Conservation (phyloP, 352 stramenopile species). For the Globisporangium solare region DNA sequence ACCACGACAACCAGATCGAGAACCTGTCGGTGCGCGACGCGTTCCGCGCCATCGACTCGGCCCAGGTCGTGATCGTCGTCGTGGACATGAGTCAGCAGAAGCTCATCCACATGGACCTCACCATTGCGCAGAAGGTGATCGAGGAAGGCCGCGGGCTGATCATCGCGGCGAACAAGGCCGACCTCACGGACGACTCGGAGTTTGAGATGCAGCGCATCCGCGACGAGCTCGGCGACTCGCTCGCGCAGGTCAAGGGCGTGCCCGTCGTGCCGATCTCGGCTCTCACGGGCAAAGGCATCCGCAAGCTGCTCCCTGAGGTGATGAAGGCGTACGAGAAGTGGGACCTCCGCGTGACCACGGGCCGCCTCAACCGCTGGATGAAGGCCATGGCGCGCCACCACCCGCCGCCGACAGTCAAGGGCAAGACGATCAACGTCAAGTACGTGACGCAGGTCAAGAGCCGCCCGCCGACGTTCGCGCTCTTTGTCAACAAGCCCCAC, state of each 20-base stretch:
- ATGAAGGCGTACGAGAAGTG: constrained; percentile 81
- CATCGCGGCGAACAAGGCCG: constrained; percentile 76
- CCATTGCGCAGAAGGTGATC: constrained; percentile 76
- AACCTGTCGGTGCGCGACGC: constrained; percentile 79
- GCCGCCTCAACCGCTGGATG: constrained; percentile 77
- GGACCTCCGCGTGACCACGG: constrained; percentile 74
- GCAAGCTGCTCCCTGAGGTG: constrained; percentile 76
- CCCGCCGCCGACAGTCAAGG: constrained; percentile 72
- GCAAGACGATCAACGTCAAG: constrained; percentile 85
- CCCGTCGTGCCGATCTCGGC: constrained; percentile 77
- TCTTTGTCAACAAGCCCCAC: constrained; percentile 79
- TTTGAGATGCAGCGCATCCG: constrained; percentile 63
- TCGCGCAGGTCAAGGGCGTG: constrained; percentile 73
- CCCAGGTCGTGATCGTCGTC: constrained; percentile 77
- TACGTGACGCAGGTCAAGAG: constrained; percentile 86
- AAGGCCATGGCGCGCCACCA: constrained; percentile 82
- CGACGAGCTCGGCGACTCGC: constrained; percentile 61
- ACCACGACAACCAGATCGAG: constrained; percentile 81
- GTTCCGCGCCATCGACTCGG: constrained; percentile 76
- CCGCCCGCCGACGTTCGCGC: constrained; percentile 70
- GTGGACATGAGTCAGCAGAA: constrained; percentile 81
- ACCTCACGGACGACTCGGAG: constrained; percentile 48
- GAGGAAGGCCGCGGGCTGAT: constrained; percentile 75
- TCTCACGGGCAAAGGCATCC: constrained; percentile 67
- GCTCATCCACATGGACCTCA: constrained; percentile 84